Evolutionary conservation across 805 yeast species (phyloP).

Genomic region (Kregervanrija pseudodelftensis): DNA sequence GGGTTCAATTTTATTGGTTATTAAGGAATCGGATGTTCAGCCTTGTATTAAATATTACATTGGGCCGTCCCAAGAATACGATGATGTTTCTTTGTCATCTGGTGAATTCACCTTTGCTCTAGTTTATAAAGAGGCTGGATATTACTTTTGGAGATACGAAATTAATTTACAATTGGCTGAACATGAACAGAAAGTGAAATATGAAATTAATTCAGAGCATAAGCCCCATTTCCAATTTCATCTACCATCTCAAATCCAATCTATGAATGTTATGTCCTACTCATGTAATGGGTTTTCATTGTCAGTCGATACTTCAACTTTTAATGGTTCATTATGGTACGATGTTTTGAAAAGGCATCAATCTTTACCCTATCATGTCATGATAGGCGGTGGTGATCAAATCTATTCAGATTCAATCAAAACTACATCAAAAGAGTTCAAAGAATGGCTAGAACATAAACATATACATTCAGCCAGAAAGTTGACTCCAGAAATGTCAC

Average conservation of each 20-base stretch:
- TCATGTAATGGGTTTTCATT: conserved; percentile 91
- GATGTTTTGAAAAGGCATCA: conserved; percentile 72
- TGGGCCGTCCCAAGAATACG: conserved; percentile 23
- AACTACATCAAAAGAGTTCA: conserved; percentile 43
- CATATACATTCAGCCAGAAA: conserved; percentile 35
- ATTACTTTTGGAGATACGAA: conserved; percentile 59
- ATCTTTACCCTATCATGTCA: conserved; percentile 63
- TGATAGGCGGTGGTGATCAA: conserved; percentile 98
- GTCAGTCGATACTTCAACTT: conserved; percentile 56
- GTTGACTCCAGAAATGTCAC: conserved; percentile 39
- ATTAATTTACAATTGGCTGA: conserved; percentile 42
- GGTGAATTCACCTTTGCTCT: neutral
- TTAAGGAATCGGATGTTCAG: conserved; percentile 31
- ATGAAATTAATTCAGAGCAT: conserved; percentile 45
- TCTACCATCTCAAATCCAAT: conserved; percentile 54
- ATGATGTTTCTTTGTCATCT: no score
- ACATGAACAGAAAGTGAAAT: conserved; percentile 57
- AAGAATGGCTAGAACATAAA: conserved; percentile 56
- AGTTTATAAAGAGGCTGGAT: conserved; percentile 38
- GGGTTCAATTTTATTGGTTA: conserved; percentile 62
- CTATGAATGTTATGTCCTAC: conserved; percentile 77
- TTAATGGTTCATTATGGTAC: conserved; percentile 75
- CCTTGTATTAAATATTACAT: conserved; percentile 23
- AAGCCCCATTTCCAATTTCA: conserved; percentile 49
- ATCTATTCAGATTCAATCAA: conserved; percentile 82